Evolutionary conservation across 805 yeast species (phyloP), one percentile per base, ranked within the genome.

Genomic region (Candida loeiensis): DNA sequence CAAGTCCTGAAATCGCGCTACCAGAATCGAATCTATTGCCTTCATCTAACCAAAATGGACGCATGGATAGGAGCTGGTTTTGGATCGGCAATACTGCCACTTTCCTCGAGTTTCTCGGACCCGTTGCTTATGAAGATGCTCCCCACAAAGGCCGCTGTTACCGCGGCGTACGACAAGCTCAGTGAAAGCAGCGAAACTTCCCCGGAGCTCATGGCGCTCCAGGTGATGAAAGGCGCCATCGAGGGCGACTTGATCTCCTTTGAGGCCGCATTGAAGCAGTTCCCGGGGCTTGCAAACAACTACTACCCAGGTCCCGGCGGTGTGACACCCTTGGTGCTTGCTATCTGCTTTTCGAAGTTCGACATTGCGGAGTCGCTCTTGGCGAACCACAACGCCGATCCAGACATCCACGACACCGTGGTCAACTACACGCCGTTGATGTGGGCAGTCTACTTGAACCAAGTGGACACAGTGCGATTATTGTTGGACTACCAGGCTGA

Each of bases 401-500:
- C 76, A 6, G 80, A 80, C 49, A 48, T 63, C 26, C 51, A 59
- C 6, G 90, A 82, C 49, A 61, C 69, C 2, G 40, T 76, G 16
- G 55, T 75, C 17, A 45, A 48, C 27, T 80, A 77, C 58, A 74
- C 87, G 0, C 87, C 96, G 8, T 59, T 85, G 33, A 86, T 85
- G 93, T 87, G 95, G 95, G 90, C 95, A 0, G 77, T 86, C 3
- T 74, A 80, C 49, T 69, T 81, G 48, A 74, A 79, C 39, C 76
- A 77, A 39, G 58, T 74, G 43, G 69, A 72, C 9, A 69, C 82
- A 33, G 80, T 77, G 12, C 73, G 76, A 34, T 61, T 73, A 40
- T 62, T 87, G 43, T 59, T 88, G 39, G 76, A 77, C 31, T 69
- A 71, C 42, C 84, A 82, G 26, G 91, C 90, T 0, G 83, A 81